Evolutionary conservation across 305 asterid species (phyloP).

Genomic region (Plantago coronopus): DNA sequence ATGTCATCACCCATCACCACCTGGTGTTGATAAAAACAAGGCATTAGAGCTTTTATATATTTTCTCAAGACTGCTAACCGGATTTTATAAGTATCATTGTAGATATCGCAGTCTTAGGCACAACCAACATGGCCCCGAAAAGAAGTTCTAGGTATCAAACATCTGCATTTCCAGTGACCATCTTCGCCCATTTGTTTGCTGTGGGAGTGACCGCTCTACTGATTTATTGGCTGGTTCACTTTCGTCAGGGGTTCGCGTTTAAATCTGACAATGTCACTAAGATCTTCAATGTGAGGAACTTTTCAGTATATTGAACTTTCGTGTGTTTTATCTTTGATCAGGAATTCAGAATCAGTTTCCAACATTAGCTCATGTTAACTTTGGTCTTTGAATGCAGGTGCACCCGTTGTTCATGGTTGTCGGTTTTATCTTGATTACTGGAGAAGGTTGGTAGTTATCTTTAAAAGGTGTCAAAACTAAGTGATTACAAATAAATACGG

Average conservation of each 20-base stretch:
- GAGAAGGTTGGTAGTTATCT: slow-evolving; percentile 61
- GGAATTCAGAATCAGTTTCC: neutral
- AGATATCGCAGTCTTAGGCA: neutral
- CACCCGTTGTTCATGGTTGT: slow-evolving; percentile 66
- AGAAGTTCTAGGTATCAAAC: slow-evolving; percentile 26
- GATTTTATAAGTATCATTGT: too few relatives aligned
- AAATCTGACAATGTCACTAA: slow-evolving; percentile 33
- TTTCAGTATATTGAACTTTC: neutral
- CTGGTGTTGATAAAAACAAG: neutral
- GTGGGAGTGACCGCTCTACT: slow-evolving; percentile 34
- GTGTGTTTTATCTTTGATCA: neutral
- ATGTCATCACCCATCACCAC: slow-evolving; percentile 6
- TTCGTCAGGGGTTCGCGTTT: slow-evolving; percentile 56
- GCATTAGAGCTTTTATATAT: neutral
- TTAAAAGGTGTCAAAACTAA: too few relatives aligned
- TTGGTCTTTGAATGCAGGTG: slow-evolving; percentile 33
- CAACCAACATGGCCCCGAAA: slow-evolving; percentile 32
- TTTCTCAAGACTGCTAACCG: too few relatives aligned
- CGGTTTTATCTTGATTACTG: slow-evolving; percentile 50
- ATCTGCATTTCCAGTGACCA: slow-evolving; percentile 31
- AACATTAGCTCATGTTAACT: neutral
- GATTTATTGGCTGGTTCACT: slow-evolving; percentile 67
- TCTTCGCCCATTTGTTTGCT: slow-evolving; percentile 51
- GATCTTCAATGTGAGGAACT: slow-evolving; percentile 51
- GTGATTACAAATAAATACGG: too few relatives aligned